Evolutionary conservation across 148 eudicot genomes (phyloP).

Genomic region (Cornus kousa): DNA sequence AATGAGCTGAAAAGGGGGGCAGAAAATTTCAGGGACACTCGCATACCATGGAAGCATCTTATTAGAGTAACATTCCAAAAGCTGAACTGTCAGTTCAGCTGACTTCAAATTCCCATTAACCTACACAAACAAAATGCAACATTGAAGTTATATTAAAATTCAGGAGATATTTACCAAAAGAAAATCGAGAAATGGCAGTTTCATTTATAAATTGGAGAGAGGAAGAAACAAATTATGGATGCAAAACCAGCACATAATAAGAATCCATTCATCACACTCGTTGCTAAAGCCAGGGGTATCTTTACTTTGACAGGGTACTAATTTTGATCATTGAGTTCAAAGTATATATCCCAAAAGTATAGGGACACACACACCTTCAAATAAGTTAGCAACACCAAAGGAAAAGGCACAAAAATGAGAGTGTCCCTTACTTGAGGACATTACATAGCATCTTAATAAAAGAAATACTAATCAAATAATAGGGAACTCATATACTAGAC

Average conservation of each 20-base stretch:
- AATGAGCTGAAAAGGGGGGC: neutral
- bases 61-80: constrained; percentile 71
- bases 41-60: constrained; percentile 80
- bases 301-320: neutral
- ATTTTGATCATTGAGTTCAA: neutral
- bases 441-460: neutral
- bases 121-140: constrained; percentile 30
- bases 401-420: neutral
- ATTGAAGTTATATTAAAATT: neutral
- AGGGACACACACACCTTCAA: neutral
- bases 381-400: neutral
- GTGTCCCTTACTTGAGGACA: neutral
- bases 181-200: neutral
- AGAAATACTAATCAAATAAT: constrained; percentile 11
- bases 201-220: neutral
- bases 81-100: constrained; percentile 38
- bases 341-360: neutral
- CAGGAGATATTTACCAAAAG: neutral
- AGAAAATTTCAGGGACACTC: neutral
- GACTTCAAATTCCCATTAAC: constrained; percentile 40
- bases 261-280: constrained; percentile 1
- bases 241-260: neutral
- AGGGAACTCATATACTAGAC: constrained; percentile 22
- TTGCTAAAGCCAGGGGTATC: neutral
- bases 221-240: neutral